Base-by-base conservation (phyloP, 257 asterid species). In the Nicotiana knightiana region DNA sequence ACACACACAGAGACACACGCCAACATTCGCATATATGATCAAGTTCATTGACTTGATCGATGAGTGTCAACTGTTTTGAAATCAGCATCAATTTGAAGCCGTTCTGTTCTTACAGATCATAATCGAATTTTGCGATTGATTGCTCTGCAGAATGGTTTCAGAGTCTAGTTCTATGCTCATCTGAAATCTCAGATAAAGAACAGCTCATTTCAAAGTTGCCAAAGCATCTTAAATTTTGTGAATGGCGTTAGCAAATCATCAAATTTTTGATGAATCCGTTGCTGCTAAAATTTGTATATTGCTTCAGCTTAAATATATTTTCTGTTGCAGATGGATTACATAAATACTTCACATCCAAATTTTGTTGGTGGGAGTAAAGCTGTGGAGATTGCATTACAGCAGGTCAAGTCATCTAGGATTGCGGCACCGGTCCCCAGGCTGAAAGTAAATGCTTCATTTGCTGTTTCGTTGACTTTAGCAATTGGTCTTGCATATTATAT, bases 281-380 rank as follows among this genome's bases (percentile, higher is more conserved):
- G 63, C 79, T 51, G 9, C 26, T 51, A 6, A 73, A 26, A 35
- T 51, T 48, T 73, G 28, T 48, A 48, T 13, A 48, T 7, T 73
- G 43, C 57, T 73, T 73, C 63, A 48, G 3, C 63, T 26, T 26
- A 71, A 21, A 21, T 24, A 30, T 26, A 43, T 71, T 71, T 73
- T 51, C 63, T 86, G 78, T 65, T 82, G 84, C 84, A 95, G 99
- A 92, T 92, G 94, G 97, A 95, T 86, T 95, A 89, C 89, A 90
- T 95, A 82, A 95, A 95, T 86, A 95, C 99, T 63, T 95, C 99
- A 76, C 95, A 95, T 87, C 91, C 97, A 80, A 91, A 90, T 90
- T 95, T 95, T 82, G 73, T 95, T 85, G 98, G 99, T 71, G 99
- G 99, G 77, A 90, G 90, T 87, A 93, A 90, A 90, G 99, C 99